These are phyloP conservation scores for Leccinum olivaceoglutinosum DNA, from an alignment of 1,284 basidiomycete species.

Conservation along the genomic window DNA sequence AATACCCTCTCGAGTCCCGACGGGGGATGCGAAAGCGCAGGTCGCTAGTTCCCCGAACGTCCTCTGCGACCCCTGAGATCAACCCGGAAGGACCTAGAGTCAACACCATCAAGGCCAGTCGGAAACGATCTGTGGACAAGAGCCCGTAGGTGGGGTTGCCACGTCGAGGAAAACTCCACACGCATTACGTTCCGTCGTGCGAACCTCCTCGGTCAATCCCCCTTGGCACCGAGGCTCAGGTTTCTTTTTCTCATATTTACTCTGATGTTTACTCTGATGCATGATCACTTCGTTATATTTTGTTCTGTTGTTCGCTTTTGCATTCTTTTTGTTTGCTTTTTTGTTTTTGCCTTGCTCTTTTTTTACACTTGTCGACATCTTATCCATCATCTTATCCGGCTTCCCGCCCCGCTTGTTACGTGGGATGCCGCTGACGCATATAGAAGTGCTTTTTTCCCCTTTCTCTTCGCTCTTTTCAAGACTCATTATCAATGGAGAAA, in stretches of 20 bases:
- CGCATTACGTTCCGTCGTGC: slow-evolving; percentile 7
- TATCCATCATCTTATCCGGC: slow-evolving; percentile 27
- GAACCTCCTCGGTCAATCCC: slow-evolving; percentile 5
- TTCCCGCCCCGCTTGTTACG: slow-evolving; percentile 1
- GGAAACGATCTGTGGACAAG: slow-evolving; percentile 29
- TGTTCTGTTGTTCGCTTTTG: background rate
- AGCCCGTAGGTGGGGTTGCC: slow-evolving; percentile 11
- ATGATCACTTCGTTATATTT: slow-evolving; percentile 15
- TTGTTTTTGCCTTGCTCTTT: slow-evolving; percentile 1
- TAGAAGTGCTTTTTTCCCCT: slow-evolving; percentile 13
- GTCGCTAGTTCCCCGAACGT: slow-evolving; percentile 29
- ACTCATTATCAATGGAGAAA: slow-evolving; percentile 11
- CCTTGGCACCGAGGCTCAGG: slow-evolving; percentile 1
- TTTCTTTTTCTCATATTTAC: slow-evolving; percentile 6
- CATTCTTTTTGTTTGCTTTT: slow-evolving; percentile 12
- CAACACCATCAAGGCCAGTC: slow-evolving; percentile 18
- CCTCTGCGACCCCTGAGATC: slow-evolving; percentile 24
- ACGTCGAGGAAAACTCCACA: slow-evolving; percentile 1
- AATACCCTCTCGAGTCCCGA: slow-evolving; percentile 54
- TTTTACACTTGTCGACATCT: slow-evolving; percentile 13
- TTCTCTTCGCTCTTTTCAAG: background rate
- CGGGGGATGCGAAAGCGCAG: slow-evolving; percentile 54
- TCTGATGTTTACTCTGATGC: slow-evolving; percentile 6
- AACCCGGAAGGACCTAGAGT: slow-evolving; percentile 20
- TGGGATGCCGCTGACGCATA: slow-evolving; percentile 21